These are phyloP conservation scores for Tausonia pullulans DNA, from an alignment of 1,284 basidiomycete species.

Conservation along the genomic window DNA sequence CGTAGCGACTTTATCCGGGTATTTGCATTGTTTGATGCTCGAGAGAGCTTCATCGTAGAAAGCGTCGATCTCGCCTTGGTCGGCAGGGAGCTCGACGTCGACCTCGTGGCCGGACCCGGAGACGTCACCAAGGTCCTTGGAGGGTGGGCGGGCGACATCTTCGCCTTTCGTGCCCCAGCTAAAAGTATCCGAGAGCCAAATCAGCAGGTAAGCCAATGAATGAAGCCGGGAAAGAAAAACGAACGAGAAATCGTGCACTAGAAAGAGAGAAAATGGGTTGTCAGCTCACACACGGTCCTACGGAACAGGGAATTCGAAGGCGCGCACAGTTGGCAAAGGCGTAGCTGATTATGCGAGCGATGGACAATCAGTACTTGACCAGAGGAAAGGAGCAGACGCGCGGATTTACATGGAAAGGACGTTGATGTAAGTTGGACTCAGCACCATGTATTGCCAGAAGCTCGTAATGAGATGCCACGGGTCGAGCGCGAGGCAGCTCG, in stretches of 20 bases:
- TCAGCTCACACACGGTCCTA: constrained; percentile 6
- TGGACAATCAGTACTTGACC: no score
- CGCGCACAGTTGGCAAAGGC: no score
- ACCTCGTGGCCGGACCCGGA: constrained; percentile 53
- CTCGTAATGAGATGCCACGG: constrained; percentile 85
- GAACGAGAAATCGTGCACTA: constrained; percentile 57
- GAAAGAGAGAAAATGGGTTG: constrained; percentile 28
- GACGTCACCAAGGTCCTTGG: constrained; percentile 67
- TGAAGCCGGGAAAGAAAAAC: constrained; percentile 23
- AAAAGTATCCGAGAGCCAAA: constrained; percentile 38
- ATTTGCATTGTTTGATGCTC: constrained; percentile 46
- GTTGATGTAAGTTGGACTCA: constrained; percentile 74
- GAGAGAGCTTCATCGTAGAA: constrained; percentile 81
- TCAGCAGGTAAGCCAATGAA: background rate
- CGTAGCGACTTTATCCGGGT: constrained; percentile 35
- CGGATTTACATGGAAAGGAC: constrained; percentile 41
- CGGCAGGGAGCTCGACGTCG: constrained; percentile 76
- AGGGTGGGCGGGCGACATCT: constrained; percentile 42
- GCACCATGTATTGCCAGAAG: constrained; percentile 75
- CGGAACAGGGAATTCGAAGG: no score
- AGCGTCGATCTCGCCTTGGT: constrained; percentile 74
- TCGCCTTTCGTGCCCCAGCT: constrained; percentile 74
- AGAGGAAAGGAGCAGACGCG: no score
- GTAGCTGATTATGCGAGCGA: no score
- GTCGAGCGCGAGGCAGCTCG: constrained; percentile 79